Conservation (phyloP, 768 basidiomycete genomes). For the Suillus weaverae region DNA sequence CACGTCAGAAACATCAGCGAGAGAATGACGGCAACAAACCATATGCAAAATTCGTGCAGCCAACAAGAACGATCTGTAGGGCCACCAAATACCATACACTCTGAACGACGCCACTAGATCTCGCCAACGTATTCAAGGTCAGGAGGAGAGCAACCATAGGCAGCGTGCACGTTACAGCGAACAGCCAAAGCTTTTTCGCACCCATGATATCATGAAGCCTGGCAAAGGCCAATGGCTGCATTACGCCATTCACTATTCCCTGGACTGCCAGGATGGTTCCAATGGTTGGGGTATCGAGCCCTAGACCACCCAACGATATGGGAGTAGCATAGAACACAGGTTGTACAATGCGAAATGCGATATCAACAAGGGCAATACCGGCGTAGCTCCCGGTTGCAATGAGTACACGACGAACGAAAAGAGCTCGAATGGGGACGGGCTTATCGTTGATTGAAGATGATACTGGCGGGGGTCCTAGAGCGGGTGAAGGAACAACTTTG, state of each 20-base stretch:
- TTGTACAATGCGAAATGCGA: constrained; percentile 49
- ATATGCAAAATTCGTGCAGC: constrained; percentile 36
- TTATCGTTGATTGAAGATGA: background rate
- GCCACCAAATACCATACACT: constrained; percentile 51
- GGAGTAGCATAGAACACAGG: constrained; percentile 27
- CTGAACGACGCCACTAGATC: background rate
- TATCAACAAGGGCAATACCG: constrained; percentile 58
- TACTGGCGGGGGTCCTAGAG: background rate
- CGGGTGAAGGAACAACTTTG: background rate
- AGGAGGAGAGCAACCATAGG: constrained; percentile 49
- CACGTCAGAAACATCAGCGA: background rate
- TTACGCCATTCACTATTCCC: constrained; percentile 34
- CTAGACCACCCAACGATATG: constrained; percentile 13
- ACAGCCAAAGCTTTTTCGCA: constrained; percentile 56
- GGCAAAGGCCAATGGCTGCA: constrained; percentile 64
- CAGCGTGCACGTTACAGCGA: constrained; percentile 48
- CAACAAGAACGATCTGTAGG: constrained; percentile 47
- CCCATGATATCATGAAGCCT: constrained; percentile 52
- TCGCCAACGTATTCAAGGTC: constrained; percentile 37
- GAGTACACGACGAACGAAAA: constrained; percentile 51
- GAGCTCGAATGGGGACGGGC: constrained; percentile 44
- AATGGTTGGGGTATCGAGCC: constrained; percentile 17
- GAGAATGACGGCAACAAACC: background rate
- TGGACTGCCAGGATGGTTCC: constrained; percentile 16
- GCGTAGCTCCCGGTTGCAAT: constrained; percentile 61